These are phyloP conservation scores for Coniochaeta sp. DNA, from an alignment of 2,329 filamentous ascomycete species.

Conservation along the genomic window DNA sequence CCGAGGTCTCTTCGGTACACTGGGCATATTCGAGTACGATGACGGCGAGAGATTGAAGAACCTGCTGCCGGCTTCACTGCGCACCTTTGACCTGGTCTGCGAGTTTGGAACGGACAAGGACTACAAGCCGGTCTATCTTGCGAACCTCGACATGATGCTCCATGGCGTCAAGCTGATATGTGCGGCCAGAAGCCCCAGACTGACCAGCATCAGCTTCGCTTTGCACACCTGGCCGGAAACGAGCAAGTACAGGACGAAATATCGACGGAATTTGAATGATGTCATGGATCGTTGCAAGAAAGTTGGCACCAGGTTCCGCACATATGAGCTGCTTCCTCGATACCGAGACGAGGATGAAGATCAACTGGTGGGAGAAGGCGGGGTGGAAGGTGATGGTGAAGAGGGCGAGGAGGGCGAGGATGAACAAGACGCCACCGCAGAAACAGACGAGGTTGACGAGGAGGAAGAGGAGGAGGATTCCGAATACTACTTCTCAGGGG, in stretches of 20 bases:
- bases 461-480: conserved; percentile 20
- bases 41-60: conserved; percentile 18
- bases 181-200: conserved; percentile 8
- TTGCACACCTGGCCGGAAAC: conserved; percentile 20
- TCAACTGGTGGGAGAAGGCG: conserved; percentile 8
- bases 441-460: conserved; percentile 11
- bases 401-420: conserved; percentile 4
- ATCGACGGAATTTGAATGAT: conserved; percentile 14
- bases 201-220: conserved; percentile 16
- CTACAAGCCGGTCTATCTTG: conserved; percentile 18
- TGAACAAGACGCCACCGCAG: background rate
- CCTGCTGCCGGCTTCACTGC: conserved; percentile 15
- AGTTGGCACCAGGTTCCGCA: conserved; percentile 16
- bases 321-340: conserved; percentile 16
- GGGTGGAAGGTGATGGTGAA: conserved; percentile 1
- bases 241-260: conserved; percentile 16
- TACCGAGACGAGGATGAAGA: conserved; percentile 19
- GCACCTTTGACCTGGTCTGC: conserved; percentile 17
- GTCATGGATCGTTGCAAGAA: conserved; percentile 13
- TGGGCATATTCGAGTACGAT: conserved; percentile 19
- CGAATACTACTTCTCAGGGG: conserved; percentile 19
- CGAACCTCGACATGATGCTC: conserved; percentile 19
- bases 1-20: conserved; percentile 18
- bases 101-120: conserved; percentile 19
- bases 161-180: conserved; percentile 17